These are phyloP conservation scores for Gliomastix tumulicola DNA, from an alignment of 2,329 filamentous ascomycete genomes.

Conservation along the genomic window DNA sequence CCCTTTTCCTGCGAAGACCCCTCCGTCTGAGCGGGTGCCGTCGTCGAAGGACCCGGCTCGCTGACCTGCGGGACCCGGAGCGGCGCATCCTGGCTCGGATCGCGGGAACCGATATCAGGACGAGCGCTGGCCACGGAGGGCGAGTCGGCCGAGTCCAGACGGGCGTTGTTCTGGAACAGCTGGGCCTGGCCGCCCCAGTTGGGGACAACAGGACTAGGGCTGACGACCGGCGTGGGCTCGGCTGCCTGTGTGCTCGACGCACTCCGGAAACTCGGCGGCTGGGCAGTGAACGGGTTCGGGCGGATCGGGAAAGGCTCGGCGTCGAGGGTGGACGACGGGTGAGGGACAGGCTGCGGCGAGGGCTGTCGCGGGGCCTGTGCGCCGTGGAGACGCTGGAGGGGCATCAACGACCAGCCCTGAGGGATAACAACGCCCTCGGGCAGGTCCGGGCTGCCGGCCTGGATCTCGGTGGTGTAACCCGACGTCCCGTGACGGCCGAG, in stretches of 20 bases:
- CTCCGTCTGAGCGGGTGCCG: slow-evolving; percentile 3
- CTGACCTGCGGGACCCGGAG: too few relatives aligned
- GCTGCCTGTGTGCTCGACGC: background rate
- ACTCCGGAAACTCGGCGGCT: background rate
- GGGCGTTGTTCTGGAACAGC: slow-evolving; percentile 30
- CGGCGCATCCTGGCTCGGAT: too few relatives aligned
- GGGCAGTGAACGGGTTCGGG: too few relatives aligned
- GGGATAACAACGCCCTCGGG: slow-evolving; percentile 59
- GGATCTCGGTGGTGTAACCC: slow-evolving; percentile 41
- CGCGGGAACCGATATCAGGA: too few relatives aligned
- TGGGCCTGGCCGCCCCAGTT: slow-evolving; percentile 45
- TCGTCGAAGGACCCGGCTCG: too few relatives aligned
- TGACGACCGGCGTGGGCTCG: slow-evolving; percentile 27
- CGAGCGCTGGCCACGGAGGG: too few relatives aligned
- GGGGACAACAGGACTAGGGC: slow-evolving; percentile 40
- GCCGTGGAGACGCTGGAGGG: slow-evolving; percentile 49
- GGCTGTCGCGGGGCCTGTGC: slow-evolving; percentile 13
- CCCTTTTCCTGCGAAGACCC: slow-evolving; percentile 21
- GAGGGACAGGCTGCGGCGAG: slow-evolving; percentile 11
- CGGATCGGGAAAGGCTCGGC: slow-evolving; percentile 6
- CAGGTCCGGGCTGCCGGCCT: slow-evolving; percentile 52
- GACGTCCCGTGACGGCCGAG: slow-evolving; percentile 40
- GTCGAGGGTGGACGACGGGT: slow-evolving; percentile 2
- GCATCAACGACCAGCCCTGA: slow-evolving; percentile 57
- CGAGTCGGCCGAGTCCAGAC: slow-evolving; percentile 10